Percentiles rank a stretch among this genome's conserved stretches.
These are phyloP conservation scores for Hyaloscypha variabilis DNA, from an alignment of 495 filamentous ascomycete genomes.

Conservation along the genomic window DNA sequence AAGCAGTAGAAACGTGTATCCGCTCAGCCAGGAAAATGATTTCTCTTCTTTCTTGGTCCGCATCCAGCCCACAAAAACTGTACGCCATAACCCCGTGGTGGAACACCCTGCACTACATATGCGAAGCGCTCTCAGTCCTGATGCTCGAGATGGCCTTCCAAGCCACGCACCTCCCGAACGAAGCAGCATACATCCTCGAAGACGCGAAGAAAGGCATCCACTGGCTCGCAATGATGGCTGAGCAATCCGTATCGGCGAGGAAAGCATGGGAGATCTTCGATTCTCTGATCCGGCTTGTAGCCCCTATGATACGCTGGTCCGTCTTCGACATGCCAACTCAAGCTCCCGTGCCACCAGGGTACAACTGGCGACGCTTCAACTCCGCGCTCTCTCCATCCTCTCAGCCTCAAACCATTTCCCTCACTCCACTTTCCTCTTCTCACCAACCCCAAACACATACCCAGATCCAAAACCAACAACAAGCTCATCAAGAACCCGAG, in stretches of 20 bases:
- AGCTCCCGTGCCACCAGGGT: slow-evolving; percentile 26
- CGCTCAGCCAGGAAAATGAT: slow-evolving; percentile 58
- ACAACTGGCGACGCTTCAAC: slow-evolving; percentile 19
- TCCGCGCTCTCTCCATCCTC: not conserved
- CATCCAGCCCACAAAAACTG: slow-evolving; percentile 37
- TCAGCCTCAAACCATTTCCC: not conserved
- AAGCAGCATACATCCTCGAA: slow-evolving; percentile 50
- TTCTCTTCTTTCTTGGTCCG: slow-evolving; percentile 51
- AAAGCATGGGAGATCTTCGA: slow-evolving; percentile 59
- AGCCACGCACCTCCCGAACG: slow-evolving; percentile 56
- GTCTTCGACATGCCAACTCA: slow-evolving; percentile 21
- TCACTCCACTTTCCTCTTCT: not conserved
- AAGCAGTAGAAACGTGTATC: slow-evolving; percentile 58
- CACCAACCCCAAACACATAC: not conserved
- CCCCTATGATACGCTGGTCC: slow-evolving; percentile 36
- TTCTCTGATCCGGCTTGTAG: slow-evolving; percentile 47
- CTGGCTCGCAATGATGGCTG: slow-evolving; percentile 54
- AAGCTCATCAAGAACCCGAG: not conserved
- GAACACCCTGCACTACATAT: slow-evolving; percentile 64
- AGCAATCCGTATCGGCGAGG: slow-evolving; percentile 47
- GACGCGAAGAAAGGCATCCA: slow-evolving; percentile 56
- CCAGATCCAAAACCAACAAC: not conserved
- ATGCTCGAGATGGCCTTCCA: slow-evolving; percentile 59
- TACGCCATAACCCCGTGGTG: slow-evolving; percentile 63
- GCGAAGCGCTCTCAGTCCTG: slow-evolving; percentile 61